These are phyloP conservation scores for Hibiscus syriacus DNA, from an alignment of 345 rosid genomes.

Conservation along the genomic window DNA sequence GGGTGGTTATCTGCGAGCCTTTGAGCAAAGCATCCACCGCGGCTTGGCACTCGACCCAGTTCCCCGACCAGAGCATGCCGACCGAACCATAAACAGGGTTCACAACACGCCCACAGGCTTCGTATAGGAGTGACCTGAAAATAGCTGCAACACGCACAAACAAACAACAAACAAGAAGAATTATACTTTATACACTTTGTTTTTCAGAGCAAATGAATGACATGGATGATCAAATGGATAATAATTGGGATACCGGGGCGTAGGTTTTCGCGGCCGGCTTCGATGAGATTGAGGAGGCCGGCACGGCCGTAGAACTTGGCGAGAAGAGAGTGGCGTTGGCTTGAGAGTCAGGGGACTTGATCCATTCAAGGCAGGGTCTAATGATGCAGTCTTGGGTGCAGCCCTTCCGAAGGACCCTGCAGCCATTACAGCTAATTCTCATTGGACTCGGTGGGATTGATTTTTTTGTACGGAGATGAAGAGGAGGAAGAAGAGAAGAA, in stretches of 20 bases:
- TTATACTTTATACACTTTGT: too few species aligned
- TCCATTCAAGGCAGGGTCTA: conserved; percentile 48
- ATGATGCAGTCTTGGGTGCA: conserved; percentile 38
- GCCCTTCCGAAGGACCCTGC: conserved; percentile 45
- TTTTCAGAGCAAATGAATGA: too few species aligned
- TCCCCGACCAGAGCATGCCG: conserved; percentile 54
- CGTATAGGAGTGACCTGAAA: conserved; percentile 53
- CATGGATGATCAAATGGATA: too few species aligned
- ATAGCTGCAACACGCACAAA: conserved; percentile 43
- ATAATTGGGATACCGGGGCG: too few species aligned
- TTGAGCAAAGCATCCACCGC: conserved; percentile 43
- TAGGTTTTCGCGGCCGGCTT: conserved; percentile 39
- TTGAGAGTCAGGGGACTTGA: conserved; percentile 39
- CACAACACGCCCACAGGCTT: conserved; percentile 62
- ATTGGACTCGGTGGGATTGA: too few species aligned
- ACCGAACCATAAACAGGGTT: conserved; percentile 55
- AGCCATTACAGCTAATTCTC: conserved; percentile 50
- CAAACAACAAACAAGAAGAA: background rate
- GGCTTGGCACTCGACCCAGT: conserved; percentile 56
- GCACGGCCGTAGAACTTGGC: conserved; percentile 58
- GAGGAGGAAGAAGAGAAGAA: background rate
- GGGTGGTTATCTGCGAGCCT: conserved; percentile 22
- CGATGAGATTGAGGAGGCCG: conserved; percentile 44
- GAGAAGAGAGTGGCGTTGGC: conserved; percentile 46
- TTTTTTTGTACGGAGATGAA: background rate